Base-by-base conservation (phyloP, 306 rosid species). In the Trifolium fragiferum region DNA sequence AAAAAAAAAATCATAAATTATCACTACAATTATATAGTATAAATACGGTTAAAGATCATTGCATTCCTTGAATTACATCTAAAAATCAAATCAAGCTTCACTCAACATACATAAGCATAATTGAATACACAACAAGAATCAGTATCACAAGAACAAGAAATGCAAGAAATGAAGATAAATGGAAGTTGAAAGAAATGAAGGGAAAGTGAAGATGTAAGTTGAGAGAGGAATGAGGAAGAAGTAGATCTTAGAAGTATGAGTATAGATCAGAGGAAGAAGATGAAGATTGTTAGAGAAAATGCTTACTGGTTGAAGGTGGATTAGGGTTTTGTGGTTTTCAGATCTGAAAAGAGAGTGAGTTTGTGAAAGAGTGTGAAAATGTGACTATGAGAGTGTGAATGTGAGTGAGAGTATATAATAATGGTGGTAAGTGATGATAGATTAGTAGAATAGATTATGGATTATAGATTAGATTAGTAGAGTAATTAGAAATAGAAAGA, bases 11-110 rank as follows among this genome's bases (percentile, higher is more conserved):
- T 66, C n/a, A 19, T 16, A 35, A 57, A 44, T 23, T 10, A 3
- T 32, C 1, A 49, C 8, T 20, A 13, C 13, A 7, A 32, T 1
- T 55, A 27, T 8, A 6, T 18, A 6, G 15, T 67, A 2, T 41
- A 7, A 21, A 14, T 10, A n/a, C 51, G 8, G 75, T 10, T 43
- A 2, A 18, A 27, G 30, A 57, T 43, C 7, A 8, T 7, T 21
- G 61, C 38, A 49, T 69, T 70, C 35, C 3, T 12, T 18, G 15
- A 71, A 43, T 40, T 72, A 32, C 72, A 72, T 79, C 35, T 10
- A 15, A 41, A 50, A 62, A 30, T 30, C 62, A 69, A 75, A 53
- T 75, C 68, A 27, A 20, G 19, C 21, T 75, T 1, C 16, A 15
- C 40, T 43, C 6, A 60, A 43, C 25, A 40, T 25, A 40, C 1